Evolutionary conservation across 208 protist genomes (phyloP).

Genomic region (Leishmania tarentolae): DNA sequence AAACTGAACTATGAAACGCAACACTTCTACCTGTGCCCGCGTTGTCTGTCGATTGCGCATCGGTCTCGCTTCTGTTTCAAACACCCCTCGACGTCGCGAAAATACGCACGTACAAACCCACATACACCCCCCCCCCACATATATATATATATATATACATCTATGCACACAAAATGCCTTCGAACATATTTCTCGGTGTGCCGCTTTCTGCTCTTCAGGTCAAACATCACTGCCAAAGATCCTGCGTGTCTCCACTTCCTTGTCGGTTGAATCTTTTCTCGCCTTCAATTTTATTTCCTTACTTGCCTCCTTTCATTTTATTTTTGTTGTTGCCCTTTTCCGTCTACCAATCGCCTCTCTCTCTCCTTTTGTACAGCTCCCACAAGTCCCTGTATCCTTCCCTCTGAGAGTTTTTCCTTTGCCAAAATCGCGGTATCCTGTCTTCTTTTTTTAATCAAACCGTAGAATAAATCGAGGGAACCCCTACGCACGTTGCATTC

Average conservation of each 20-base stretch:
- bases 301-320: background rate
- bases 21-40: background rate
- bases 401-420: background rate
- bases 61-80: background rate
- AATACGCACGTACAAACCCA: background rate
- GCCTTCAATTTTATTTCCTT: background rate
- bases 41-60: background rate
- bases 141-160: background rate
- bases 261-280: background rate
- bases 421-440: background rate
- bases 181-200: background rate
- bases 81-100: background rate
- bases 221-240: background rate
- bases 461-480: too few species aligned
- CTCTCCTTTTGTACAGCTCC: background rate
- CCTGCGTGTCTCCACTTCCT: background rate
- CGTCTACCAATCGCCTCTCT: background rate
- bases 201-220: background rate
- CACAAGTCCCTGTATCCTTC: background rate
- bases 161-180: background rate
- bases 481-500: too few species aligned
- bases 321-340: background rate
- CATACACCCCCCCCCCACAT: too few species aligned
- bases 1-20: background rate
- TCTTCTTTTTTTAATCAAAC: background rate